These are phyloP conservation scores for Coix lacrymajobi DNA, from an alignment of 176 grass and related monocot genomes.

Conservation along the genomic window DNA sequence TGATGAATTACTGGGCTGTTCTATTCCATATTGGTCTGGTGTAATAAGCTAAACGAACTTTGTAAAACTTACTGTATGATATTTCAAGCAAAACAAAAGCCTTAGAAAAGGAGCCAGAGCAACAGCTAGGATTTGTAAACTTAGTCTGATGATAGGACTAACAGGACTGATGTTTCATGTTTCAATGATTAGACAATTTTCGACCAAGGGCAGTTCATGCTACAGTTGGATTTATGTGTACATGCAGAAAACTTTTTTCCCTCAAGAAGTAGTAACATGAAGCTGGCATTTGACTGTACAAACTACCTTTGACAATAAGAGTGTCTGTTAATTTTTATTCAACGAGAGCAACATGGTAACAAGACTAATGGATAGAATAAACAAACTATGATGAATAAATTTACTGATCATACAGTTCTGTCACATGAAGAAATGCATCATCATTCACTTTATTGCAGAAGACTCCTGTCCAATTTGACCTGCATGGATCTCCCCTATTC, in stretches of 20 bases:
- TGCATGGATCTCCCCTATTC: slow-evolving; percentile 84
- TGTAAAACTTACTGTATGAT: background rate
- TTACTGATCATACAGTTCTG: slow-evolving; percentile 62
- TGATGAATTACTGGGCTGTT: background rate
- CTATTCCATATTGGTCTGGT: background rate
- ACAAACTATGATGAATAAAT: slow-evolving; percentile 4
- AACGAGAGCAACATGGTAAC: background rate
- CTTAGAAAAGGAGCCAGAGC: background rate
- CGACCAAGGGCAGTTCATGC: background rate
- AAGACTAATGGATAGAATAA: slow-evolving; percentile 11
- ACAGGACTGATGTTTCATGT: background rate
- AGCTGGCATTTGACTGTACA: background rate
- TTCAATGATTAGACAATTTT: background rate
- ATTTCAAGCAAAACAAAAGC: background rate
- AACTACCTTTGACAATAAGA: background rate
- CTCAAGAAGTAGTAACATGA: background rate
- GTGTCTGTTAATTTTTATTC: background rate
- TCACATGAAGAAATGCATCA: slow-evolving; percentile 69
- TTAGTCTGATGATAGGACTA: background rate
- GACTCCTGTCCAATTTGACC: slow-evolving; percentile 82
- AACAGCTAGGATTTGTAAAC: background rate
- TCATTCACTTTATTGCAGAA: slow-evolving; percentile 51
- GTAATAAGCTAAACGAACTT: background rate
- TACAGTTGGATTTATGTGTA: background rate
- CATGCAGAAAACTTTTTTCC: background rate